Evolutionary conservation across 2,329 filamentous ascomycete genomes (phyloP), one percentile per base, ranked within the genome.

Genomic region (Ophiocordyceps robertsii): DNA sequence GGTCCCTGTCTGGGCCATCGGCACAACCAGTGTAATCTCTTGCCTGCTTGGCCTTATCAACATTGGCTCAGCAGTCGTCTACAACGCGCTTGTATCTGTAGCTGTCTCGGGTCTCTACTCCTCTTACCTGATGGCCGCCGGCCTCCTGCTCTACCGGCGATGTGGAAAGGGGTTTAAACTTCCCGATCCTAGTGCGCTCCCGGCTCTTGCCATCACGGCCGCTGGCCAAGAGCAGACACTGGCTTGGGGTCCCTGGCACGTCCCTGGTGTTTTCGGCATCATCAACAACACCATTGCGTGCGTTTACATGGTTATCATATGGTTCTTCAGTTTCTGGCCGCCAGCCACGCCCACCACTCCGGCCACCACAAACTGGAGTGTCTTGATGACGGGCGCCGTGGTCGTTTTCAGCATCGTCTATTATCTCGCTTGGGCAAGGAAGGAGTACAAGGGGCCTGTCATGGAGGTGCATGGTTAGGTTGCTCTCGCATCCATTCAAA

Each of bases 291-390:
- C 61, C 1, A 70, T 75, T 40, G 67, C 72, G 1, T 72, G 69
- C 49, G 40, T 61, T 3, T 79, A 76, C 50, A 66, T 71, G 52
- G 44, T 70, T 1, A 67, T 77, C 35, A 61, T 77, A 2, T 65
- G 73, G 11, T 77, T 79, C 55, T 78, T 71, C 63, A 68, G 63
- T 19, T 71, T 77, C 38, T 74, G 67, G 68, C 72, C 60, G 1
- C 60, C 63, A 2, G 50, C 46, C 3, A 58, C 51, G 0, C 51
- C 61, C 2, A 21, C 40, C 3, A 38, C 17, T 2, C 13, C 41
- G 0, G 51, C 55, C 1, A 64, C 56, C 12, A 67, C 70, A 62
- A 74, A 74, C 51, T 73, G 64, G 48, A 66, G 61, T 19, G 54
- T 68, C 9, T 48, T 73, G 3, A 61, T 72, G 0, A 69, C 66